Evolutionary conservation across 2,329 filamentous ascomycete species (phyloP), one percentile per base, ranked within the genome.

Genomic region (Colletotrichum falcatum): DNA sequence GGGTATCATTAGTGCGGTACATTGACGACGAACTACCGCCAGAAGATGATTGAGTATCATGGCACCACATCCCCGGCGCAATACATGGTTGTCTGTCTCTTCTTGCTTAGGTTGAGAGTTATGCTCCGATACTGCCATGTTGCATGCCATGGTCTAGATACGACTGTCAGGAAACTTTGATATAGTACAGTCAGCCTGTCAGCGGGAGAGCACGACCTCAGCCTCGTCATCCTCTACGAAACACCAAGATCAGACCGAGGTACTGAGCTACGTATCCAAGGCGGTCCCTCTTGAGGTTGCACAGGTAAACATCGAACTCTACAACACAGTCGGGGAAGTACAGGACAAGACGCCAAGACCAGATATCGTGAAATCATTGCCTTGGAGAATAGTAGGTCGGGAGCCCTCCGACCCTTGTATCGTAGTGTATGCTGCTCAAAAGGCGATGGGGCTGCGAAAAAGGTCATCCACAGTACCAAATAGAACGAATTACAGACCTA

Each of bases 21-120:
- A 97, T 99, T 75, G 96, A 99, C 78, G 96, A 99, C 79, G 96
- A 99, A 83, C 90, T 99, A 84, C 96, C 96, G 28, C 94, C 94
- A 11, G 96, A 98, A 80, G 96, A 99, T 78, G 96, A 99, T 78
- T 98, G 85, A 87, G 70, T 12, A 23, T 7, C 6, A 62, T 33
- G 14, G 20, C 11, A 11, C 3, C 30, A 11, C 46, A 26, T 20
- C 7, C 2, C 39, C 9, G 11, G 14, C 30, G 26, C 59, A 26
- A 39, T 12, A 8, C 59, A 51, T n/a, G 16, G 5, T 49, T 16
- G 59, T n/a, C 37, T 16, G 59, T n/a, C 37, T 35, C 28, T 62
- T 33, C 18, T 49, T 23, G 16, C 16, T 37, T 16, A 61, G 16
- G 9, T 18, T 12, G 44, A 35, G 16, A 9, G 18, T 8, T 11